Evolutionary conservation across 2,329 filamentous ascomycete genomes (phyloP), one percentile per base, ranked within the genome.

Genomic region (Hortaea werneckii): DNA sequence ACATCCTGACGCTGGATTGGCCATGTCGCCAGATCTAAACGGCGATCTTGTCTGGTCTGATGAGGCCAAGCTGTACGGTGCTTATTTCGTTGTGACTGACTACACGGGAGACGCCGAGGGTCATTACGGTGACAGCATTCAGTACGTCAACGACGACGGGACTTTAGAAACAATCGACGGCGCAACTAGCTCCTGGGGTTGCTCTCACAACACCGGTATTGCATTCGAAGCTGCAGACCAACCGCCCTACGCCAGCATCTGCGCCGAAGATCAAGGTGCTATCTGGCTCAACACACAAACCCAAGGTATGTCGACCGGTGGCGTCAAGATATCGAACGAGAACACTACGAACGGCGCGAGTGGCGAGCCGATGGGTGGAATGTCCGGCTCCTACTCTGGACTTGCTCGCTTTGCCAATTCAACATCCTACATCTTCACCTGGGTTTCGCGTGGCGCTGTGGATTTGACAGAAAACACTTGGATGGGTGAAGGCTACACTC

Each of bases 191-290:
- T 67, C 69, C 10, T 81, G 77, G 71, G 78, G 78, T 12, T 82
- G 78, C 67, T 77, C 73, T 5, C 77, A 81, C 68, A 82, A 82
- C 64, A 80, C 77, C 1, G 78, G 78, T 46, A 81, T 82, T 45
- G 77, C 76, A 5, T 73, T 82, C 44, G 78, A 80, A 58, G 76
- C 72, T 12, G 76, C 78, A 13, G 76, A 79, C 42, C 71, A 67
- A 10, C 66, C 73, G 12, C 78, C 78, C 4, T 81, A 77, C 49
- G 75, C 77, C 20, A 75, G 70, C 43, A 66, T 80, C 48, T 80
- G 77, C 54, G 73, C 78, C 12, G 77, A 80, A 54, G 78, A 81
- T 51, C 77, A 81, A 58, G 78, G 78, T 20, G 74, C 71, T 37
- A 78, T 82, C 62, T 81, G 78, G 78, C 66, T 81, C 41, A 82